These are phyloP conservation scores for Yueomyces sp. DNA, from an alignment of 805 yeast species.

Conservation along the genomic window DNA sequence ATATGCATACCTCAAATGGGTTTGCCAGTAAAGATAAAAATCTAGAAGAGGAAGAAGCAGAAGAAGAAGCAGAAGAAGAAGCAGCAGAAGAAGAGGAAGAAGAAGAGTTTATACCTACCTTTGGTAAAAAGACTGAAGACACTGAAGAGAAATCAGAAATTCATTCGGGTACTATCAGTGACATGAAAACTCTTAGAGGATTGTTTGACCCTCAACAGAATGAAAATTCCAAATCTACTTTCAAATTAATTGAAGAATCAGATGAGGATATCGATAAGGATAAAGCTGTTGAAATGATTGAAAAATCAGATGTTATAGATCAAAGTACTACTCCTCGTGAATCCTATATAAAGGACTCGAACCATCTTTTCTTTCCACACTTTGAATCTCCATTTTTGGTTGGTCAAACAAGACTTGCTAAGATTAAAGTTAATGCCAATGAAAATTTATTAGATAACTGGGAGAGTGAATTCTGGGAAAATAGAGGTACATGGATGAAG, in stretches of 20 bases:
- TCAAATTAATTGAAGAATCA: constrained; percentile 30
- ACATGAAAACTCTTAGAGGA: constrained; percentile 50
- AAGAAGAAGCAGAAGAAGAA: constrained; percentile 11
- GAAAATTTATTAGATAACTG: constrained; percentile 34
- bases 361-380: constrained; percentile 63
- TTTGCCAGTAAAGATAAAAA: background rate
- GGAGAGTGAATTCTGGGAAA: constrained; percentile 70
- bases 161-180: constrained; percentile 23
- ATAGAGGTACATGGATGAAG: constrained; percentile 67
- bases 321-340: constrained; percentile 8
- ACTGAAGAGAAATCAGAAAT: constrained; percentile 2
- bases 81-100: constrained; percentile 21
- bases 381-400: constrained; percentile 73
- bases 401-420: constrained; percentile 70
- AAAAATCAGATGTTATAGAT: constrained; percentile 5
- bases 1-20: background rate
- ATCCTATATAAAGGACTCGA: constrained; percentile 5
- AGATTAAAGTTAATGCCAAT: constrained; percentile 24
- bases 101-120: constrained; percentile 43
- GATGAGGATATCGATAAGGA: constrained; percentile 35
- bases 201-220: constrained; percentile 34
- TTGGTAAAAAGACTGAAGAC: constrained; percentile 13
- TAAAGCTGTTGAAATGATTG: constrained; percentile 28
- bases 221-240: constrained; percentile 23
- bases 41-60: background rate